These are phyloP conservation scores for Yamadazyma friedrichii DNA, from an alignment of 1,139 yeast species.

Conservation along the genomic window DNA sequence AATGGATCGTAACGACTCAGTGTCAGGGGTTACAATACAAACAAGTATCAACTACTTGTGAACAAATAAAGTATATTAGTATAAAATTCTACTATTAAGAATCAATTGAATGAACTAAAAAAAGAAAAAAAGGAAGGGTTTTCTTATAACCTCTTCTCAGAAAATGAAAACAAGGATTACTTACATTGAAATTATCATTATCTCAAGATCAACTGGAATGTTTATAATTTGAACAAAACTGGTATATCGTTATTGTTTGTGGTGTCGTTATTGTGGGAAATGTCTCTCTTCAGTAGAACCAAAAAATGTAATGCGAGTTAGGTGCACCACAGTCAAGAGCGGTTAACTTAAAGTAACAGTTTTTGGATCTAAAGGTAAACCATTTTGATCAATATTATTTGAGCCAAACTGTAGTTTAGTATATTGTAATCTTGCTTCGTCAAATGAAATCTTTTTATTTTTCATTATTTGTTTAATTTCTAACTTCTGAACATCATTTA, in stretches of 20 bases:
- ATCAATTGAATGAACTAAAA: too few species aligned
- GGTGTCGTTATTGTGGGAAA: too few species aligned
- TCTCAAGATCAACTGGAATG: background rate
- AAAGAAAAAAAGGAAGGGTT: too few species aligned
- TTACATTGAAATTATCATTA: background rate
- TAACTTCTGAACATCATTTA: slow-evolving; percentile 53
- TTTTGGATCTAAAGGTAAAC: slow-evolving; percentile 40
- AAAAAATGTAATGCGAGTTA: too few species aligned
- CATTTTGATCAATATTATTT: slow-evolving; percentile 51
- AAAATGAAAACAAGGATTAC: background rate
- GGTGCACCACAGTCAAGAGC: background rate
- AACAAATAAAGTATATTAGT: too few species aligned
- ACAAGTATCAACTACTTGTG: too few species aligned
- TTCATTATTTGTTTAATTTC: slow-evolving; percentile 58
- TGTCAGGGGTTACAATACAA: background rate
- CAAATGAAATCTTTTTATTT: slow-evolving; percentile 51
- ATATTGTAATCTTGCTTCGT: slow-evolving; percentile 64
- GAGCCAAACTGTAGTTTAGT: slow-evolving; percentile 44
- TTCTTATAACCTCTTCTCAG: too few species aligned
- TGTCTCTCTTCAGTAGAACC: too few species aligned
- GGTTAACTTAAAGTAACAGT: slow-evolving; percentile 31
- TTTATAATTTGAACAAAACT: slow-evolving; percentile 2
- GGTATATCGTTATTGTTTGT: slow-evolving; percentile 1
- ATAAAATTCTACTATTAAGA: too few species aligned
- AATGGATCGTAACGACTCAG: background rate